A percentile compares a stretch with the other conserved stretches of the same genome.
phyloP scores from a whole-genome alignment of 768 basidiomycete genomes.

The Kwoniella sp. region DNA sequence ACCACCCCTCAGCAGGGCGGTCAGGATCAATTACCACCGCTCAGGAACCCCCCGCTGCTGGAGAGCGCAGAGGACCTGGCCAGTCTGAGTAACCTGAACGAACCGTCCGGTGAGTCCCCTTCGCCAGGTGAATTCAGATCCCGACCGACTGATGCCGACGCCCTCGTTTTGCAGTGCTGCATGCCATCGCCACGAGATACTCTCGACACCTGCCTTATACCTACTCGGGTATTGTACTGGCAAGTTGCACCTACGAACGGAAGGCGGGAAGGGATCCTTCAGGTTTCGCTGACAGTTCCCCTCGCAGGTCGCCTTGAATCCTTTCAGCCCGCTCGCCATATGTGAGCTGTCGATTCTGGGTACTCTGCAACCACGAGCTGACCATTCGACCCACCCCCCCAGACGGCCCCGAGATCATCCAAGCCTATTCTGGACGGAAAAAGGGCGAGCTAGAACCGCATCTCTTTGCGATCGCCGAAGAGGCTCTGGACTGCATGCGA shows the following conservation, averaged over 20 bases:
- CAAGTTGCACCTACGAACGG: slow-evolving; percentile 1
- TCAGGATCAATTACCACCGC: slow-evolving; percentile 65
- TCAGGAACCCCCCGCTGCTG: slow-evolving; percentile 91
- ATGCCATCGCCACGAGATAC: slow-evolving; percentile 95
- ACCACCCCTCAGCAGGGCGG: slow-evolving; percentile 29
- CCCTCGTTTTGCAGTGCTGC: slow-evolving; percentile 65
- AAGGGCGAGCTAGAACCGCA: slow-evolving; percentile 96
- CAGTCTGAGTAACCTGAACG: slow-evolving; percentile 94
- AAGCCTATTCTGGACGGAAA: slow-evolving; percentile 85
- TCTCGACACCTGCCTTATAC: slow-evolving; percentile 97
- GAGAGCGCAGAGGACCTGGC: slow-evolving; percentile 98
- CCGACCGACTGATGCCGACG: not conserved
- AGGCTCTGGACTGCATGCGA: slow-evolving; percentile 96
- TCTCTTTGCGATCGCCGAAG: slow-evolving; percentile 97
- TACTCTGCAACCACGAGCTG: not conserved
- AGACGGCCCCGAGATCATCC: slow-evolving; percentile 90
- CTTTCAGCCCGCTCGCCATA: slow-evolving; percentile 93
- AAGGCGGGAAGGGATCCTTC: not conserved
- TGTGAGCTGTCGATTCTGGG: slow-evolving; percentile 49
- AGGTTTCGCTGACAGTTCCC: not conserved
- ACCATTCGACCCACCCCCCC: not conserved
- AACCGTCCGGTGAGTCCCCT: slow-evolving; percentile 73
- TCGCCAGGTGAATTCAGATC: not conserved
- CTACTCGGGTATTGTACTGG: slow-evolving; percentile 93
- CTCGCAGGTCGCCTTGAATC: slow-evolving; percentile 81